A percentile compares a stretch with the other conserved stretches of the same genome.
These are phyloP conservation scores for Venturia asperata DNA, from an alignment of 2,329 filamentous ascomycete species.

Conservation along the genomic window DNA sequence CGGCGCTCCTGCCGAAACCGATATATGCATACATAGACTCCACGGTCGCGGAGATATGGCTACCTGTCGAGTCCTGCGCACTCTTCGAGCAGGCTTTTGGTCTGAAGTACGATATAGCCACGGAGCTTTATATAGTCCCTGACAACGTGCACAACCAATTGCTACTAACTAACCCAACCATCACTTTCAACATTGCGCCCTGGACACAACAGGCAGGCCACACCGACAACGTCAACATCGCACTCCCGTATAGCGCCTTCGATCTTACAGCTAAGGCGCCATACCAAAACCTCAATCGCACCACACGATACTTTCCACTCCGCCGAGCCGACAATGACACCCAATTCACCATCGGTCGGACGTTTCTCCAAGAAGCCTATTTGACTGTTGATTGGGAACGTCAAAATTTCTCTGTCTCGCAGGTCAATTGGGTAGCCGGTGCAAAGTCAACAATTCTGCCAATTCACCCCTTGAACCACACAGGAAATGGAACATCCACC, in stretches of 20 bases:
- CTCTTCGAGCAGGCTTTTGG: slow-evolving; percentile 58
- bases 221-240: slow-evolving; percentile 35
- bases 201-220: slow-evolving; percentile 22
- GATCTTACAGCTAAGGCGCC: slow-evolving; percentile 40
- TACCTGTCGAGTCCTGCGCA: slow-evolving; percentile 50
- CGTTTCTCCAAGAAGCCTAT: slow-evolving; percentile 63
- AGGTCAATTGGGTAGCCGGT: slow-evolving; percentile 30
- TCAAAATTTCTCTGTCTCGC: slow-evolving; percentile 41
- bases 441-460: slow-evolving; percentile 26
- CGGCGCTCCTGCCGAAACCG: slow-evolving; percentile 33
- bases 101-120: slow-evolving; percentile 56
- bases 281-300: slow-evolving; percentile 51
- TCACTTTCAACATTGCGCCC: slow-evolving; percentile 40
- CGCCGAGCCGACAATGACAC: slow-evolving; percentile 47
- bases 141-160: slow-evolving; percentile 49
- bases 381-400: slow-evolving; percentile 44
- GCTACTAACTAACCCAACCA: slow-evolving; percentile 34
- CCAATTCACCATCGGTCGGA: slow-evolving; percentile 57
- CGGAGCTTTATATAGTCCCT: slow-evolving; percentile 58
- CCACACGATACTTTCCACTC: slow-evolving; percentile 61
- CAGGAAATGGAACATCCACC: slow-evolving; percentile 4
- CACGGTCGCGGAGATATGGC: slow-evolving; percentile 44
- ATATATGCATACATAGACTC: slow-evolving; percentile 43
- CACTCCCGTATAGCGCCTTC: slow-evolving; percentile 44
- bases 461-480: slow-evolving; percentile 30